Evolutionary conservation across 2,329 filamentous ascomycete genomes (phyloP), one percentile per base, ranked within the genome.

Genomic region (Nigrograna mackinnonii): DNA sequence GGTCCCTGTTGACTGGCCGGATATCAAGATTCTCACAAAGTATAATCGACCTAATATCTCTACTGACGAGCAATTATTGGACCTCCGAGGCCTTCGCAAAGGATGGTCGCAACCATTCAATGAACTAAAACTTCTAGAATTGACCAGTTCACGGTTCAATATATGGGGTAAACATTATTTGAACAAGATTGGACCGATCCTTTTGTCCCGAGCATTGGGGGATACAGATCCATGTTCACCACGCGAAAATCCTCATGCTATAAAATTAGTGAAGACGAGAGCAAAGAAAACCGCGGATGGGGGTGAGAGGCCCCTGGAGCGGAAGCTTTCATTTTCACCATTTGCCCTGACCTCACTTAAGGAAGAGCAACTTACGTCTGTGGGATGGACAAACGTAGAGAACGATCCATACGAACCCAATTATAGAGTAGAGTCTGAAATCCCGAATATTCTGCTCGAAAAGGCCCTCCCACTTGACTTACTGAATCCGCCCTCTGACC

Each of bases 11-110:
- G 26, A 37, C 4, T 66, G 48, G 19, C 62, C 61, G 2, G 44
- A 53, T 6, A 55, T 46, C 40, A 53, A 58, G 32, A 57, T 41
- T 6, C 52, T 73, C 21, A 52, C 63, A 4, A 62, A 70, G 18
- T 75, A 74, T 46, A 57, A 63, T 16, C 47, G 50, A 2, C 70
- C 71, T 2, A 64, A 46, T 4, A 54, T 73, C 0, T 69, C 67
- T 1, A 55, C 52, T 0, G 53, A 58, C 7, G 57, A 65, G 6
- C 41, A 64, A 14, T 53, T 71, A 6, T 44, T 45, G 11, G 50
- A 61, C 18, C 49, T 65, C 2, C 40, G 57, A 12, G 44, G 49
- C 6, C 54, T 72, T 4, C 51, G 55, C 2, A 37, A 60, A 18
- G 61, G 63, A 2, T 67, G 60, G 57, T 39, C 57, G 16, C 45